Conservation (phyloP, 2,329 filamentous ascomycete genomes). For the Pyrenochaeta sp. region DNA sequence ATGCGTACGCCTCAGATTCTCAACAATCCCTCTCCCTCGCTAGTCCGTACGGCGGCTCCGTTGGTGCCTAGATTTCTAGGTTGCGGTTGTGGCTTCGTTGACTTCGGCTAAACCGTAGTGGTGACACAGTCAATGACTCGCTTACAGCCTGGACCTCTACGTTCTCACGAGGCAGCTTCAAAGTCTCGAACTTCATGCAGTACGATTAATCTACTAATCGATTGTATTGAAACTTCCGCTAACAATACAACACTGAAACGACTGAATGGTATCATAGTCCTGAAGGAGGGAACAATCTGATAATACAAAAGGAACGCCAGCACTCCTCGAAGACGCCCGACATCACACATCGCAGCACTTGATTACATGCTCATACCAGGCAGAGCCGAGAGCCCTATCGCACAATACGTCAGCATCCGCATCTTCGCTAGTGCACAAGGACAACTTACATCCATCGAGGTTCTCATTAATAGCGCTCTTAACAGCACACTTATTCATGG, state of each 20-base stretch:
- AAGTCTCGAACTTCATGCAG: neutral
- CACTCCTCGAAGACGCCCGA: neutral
- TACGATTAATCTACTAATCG: neutral
- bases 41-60: neutral
- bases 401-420: neutral
- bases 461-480: slow-evolving; percentile 32
- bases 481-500: slow-evolving; percentile 38
- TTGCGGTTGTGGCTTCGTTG: slow-evolving; percentile 3
- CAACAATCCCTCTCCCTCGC: neutral
- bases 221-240: neutral
- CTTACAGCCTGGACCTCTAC: neutral
- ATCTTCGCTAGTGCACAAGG: too few species aligned
- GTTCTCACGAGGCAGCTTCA: neutral
- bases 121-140: neutral
- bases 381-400: neutral
- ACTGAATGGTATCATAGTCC: neutral
- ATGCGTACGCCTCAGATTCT: neutral
- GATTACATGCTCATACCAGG: slow-evolving; percentile 5
- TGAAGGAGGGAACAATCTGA: slow-evolving; percentile 6
- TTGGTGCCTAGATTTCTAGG: neutral
- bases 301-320: neutral
- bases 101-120: neutral
- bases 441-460: slow-evolving; percentile 32
- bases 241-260: neutral
- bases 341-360: neutral